Percentiles rank a stretch among this genome's conserved stretches.
Conservation (phyloP, 2,329 filamentous ascomycete species). For the Curvularia hawaiiensis region DNA sequence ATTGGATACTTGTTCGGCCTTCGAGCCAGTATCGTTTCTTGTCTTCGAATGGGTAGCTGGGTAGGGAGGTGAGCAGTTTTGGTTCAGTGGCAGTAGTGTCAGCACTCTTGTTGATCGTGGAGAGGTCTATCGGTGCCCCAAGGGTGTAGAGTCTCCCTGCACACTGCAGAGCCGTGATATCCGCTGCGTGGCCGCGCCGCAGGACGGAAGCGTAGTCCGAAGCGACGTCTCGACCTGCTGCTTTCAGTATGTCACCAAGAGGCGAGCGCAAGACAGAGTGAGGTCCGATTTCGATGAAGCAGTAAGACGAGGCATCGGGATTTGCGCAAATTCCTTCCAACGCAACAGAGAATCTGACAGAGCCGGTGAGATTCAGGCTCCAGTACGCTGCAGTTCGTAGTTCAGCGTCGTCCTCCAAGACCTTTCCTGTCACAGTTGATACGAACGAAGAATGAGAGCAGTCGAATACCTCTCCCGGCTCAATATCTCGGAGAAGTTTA, state of each 20-base stretch:
- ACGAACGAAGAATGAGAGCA: slow-evolving; percentile 6
- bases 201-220: slow-evolving; percentile 20
- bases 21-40: slow-evolving; percentile 21
- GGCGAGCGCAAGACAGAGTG: slow-evolving; percentile 22
- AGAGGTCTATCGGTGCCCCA: slow-evolving; percentile 10
- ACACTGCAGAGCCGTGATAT: slow-evolving; percentile 17
- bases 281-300: slow-evolving; percentile 28
- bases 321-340: slow-evolving; percentile 24
- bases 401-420: not conserved
- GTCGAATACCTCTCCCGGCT: not conserved
- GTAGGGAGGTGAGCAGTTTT: slow-evolving; percentile 15
- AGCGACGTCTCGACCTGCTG: not conserved
- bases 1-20: slow-evolving; percentile 15
- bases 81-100: not conserved
- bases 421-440: slow-evolving; percentile 17
- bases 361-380: slow-evolving; percentile 20
- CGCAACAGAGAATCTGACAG: slow-evolving; percentile 21
- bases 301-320: slow-evolving; percentile 4
- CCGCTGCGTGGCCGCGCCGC: slow-evolving; percentile 10
- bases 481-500: slow-evolving; percentile 11
- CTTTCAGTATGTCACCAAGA: slow-evolving; percentile 14
- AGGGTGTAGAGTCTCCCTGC: slow-evolving; percentile 9
- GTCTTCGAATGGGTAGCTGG: slow-evolving; percentile 18
- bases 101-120: slow-evolving; percentile 5
- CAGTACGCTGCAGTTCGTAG: slow-evolving; percentile 20